phyloP scores from a whole-genome alignment of 345 rosid species.

The Populus euphratica region DNA sequence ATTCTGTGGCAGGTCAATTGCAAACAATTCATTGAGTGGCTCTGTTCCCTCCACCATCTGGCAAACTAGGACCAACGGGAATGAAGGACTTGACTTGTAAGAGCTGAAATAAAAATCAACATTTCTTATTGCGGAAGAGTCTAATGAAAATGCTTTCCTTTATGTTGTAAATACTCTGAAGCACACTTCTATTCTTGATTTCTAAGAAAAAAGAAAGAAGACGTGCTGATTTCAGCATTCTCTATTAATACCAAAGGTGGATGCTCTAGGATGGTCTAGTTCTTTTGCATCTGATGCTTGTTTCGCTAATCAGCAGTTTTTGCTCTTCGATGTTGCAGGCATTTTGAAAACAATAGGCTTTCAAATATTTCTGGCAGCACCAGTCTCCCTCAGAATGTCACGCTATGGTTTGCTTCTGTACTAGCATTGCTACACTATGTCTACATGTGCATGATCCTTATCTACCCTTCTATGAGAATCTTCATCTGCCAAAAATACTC shows the following conservation, averaged over 20 bases:
- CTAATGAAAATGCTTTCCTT: background rate
- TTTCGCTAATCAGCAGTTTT: constrained; percentile 12
- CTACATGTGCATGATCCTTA: constrained; percentile 8
- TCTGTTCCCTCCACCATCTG: constrained; percentile 64
- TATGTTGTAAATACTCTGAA: background rate
- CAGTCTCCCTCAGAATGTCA: constrained; percentile 65
- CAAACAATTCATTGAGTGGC: constrained; percentile 72
- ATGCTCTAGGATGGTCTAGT: background rate
- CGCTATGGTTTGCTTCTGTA: constrained; percentile 62
- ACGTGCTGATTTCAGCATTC: constrained; percentile 8
- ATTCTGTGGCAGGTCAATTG: constrained; percentile 61
- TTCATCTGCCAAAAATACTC: background rate
- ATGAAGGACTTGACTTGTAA: constrained; percentile 60
- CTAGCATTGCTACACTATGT: constrained; percentile 10
- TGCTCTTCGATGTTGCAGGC: constrained; percentile 45
- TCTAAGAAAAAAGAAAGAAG: background rate
- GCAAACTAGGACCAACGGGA: constrained; percentile 58
- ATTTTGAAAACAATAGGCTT: constrained; percentile 67
- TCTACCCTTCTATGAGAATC: background rate
- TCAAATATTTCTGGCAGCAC: constrained; percentile 52
- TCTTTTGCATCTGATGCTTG: background rate
- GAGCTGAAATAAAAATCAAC: constrained; percentile 19
- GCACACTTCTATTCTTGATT: background rate
- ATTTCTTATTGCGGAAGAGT: background rate
- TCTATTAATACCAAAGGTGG: background rate